Base-by-base conservation (phyloP, 352 stramenopile genomes). In the Pythium phragmiticola region DNA sequence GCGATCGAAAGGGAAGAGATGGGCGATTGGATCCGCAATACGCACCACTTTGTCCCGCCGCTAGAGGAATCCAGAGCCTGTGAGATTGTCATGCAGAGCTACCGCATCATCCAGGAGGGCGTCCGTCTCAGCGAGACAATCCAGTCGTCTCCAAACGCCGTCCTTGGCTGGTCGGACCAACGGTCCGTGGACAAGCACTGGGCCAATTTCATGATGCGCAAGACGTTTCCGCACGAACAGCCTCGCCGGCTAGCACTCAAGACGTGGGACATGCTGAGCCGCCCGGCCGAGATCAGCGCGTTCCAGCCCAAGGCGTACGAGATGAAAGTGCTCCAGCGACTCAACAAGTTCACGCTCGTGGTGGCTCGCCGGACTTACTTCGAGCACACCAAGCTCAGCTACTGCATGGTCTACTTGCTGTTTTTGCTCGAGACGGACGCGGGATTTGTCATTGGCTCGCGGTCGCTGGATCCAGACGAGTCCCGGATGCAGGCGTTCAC, bases 151-250 rank as follows among this genome's bases (percentile, higher is more conserved):
- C 34, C 57, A 23, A 75, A 82, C 49, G 41, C 36, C 2, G 65
- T 87, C 34, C 65, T 87, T 11, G 78, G 78, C 23, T 87, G 78
- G 78, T 54, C 54, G 0, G 69, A 77, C 45, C 73, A 75, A 59
- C 74, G 77, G 49, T 66, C 58, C 9, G 60, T 87, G 30, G 66
- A 79, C 21, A 43, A 50, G 17, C 68, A 68, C 28, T 87, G 74
- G 75, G 74, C 72, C 7, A 67, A 78, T 54, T 87, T 81, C 53
- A 69, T 71, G 28, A 70, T 83, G 62, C 69, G 60, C 17, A 87
- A 84, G 70, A 64, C 67, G 28, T 84, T 87, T 42, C 51, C 60
- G 4, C 54, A 72, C 21, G 72, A 82, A 39, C 56, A 43, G 19
- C 50, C 68, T 3, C 63, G 59, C 33, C 23, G 43, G 16, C 58